Conservation (phyloP, 192 early-diverging fungal species). For the Coemansia sp. region DNA sequence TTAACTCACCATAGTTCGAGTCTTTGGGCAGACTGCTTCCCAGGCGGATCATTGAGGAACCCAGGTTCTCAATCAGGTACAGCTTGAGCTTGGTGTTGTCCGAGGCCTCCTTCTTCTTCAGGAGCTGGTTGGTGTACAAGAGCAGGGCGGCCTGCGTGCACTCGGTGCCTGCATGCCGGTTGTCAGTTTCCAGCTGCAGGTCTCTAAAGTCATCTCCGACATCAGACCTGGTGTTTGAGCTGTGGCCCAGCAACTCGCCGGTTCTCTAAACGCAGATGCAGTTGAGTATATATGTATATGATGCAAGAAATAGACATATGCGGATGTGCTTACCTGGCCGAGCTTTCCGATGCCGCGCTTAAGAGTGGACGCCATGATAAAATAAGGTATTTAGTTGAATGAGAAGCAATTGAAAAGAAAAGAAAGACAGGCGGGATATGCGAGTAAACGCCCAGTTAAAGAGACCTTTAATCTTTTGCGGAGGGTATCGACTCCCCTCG, state of each 20-base stretch:
- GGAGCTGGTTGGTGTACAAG: slow-evolving; percentile 52
- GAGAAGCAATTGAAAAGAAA: slow-evolving; percentile 8
- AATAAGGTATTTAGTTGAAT: neutral
- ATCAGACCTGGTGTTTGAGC: slow-evolving; percentile 61
- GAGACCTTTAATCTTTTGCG: slow-evolving; percentile 4
- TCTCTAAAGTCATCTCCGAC: slow-evolving; percentile 81
- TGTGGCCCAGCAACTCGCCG: slow-evolving; percentile 75
- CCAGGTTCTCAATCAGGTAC: slow-evolving; percentile 64
- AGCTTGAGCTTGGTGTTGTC: slow-evolving; percentile 65
- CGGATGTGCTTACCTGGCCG: slow-evolving; percentile 56
- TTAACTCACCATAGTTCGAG: slow-evolving; percentile 50
- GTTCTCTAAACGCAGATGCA: slow-evolving; percentile 47
- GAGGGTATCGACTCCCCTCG: neutral
- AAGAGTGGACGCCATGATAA: slow-evolving; percentile 16
- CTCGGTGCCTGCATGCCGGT: slow-evolving; percentile 63
- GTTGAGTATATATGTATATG: neutral
- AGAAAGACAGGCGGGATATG: slow-evolving; percentile 7
- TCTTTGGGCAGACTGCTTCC: slow-evolving; percentile 57
- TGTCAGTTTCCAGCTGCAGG: slow-evolving; percentile 72
- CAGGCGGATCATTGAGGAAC: slow-evolving; percentile 61
- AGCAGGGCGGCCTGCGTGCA: slow-evolving; percentile 59
- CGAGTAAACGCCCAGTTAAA: slow-evolving; percentile 13
- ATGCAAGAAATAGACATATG: neutral
- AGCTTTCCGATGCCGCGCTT: slow-evolving; percentile 68
- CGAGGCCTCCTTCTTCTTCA: slow-evolving; percentile 67